A percentile compares a stretch with the other conserved stretches of the same genome.
phyloP scores from a whole-genome alignment of 257 asterid genomes.

The Rauvolfia tetraphylla region DNA sequence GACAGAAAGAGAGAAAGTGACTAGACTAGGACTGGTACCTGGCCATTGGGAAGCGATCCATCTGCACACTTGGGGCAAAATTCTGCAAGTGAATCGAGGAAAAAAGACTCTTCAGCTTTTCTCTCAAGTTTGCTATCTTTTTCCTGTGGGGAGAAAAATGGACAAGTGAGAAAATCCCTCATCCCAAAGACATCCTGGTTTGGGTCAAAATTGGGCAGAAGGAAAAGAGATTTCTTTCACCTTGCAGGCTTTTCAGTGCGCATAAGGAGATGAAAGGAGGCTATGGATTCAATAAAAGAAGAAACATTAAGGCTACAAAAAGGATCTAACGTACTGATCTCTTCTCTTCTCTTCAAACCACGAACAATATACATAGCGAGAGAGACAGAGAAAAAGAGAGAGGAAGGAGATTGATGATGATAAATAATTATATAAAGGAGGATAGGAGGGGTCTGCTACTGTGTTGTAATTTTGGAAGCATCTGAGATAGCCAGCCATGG shows the following conservation, averaged over 20 bases:
- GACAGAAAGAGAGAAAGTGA: constrained; percentile 54
- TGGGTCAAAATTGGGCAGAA: constrained; percentile 39
- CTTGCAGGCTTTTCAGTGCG: constrained; percentile 28
- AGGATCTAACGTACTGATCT: constrained; percentile 11
- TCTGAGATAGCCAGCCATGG: constrained; percentile 73
- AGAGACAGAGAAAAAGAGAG: constrained; percentile 15
- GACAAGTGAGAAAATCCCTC: constrained; percentile 35
- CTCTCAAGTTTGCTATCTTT: constrained; percentile 14
- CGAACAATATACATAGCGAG: constrained; percentile 6
- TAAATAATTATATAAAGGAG: constrained; percentile 16
- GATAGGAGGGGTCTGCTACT: constrained; percentile 8
- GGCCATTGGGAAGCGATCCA: constrained; percentile 61
- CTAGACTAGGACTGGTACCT: constrained; percentile 74
- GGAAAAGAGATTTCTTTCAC: constrained; percentile 24
- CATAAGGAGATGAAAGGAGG: constrained; percentile 12
- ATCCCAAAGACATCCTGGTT: constrained; percentile 24
- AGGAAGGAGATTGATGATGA: constrained; percentile 10
- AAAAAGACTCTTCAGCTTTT: constrained; percentile 68
- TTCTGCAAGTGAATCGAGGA: constrained; percentile 40
- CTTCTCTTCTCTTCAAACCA: neutral
- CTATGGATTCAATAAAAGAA: constrained; percentile 9
- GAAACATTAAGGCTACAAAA: constrained; percentile 34
- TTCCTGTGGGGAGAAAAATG: constrained; percentile 38
- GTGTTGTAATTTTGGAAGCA: constrained; percentile 40
- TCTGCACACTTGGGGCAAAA: constrained; percentile 14